Conservation (phyloP, 345 rosid genomes). For the Murraya paniculata region DNA sequence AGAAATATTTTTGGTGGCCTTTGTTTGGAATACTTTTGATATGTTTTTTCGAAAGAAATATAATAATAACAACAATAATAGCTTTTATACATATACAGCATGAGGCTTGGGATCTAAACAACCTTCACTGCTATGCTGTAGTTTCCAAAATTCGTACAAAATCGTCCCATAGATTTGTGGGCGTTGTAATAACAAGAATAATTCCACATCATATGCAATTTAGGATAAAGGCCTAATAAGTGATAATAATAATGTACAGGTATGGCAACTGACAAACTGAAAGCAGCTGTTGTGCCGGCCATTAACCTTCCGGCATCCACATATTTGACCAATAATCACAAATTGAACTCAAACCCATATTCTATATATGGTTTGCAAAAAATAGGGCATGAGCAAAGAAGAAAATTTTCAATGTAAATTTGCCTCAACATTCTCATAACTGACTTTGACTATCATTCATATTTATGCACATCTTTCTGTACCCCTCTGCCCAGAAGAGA, state of each 20-base stretch:
- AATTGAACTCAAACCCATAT: constrained; percentile 8
- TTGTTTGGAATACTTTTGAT: no score
- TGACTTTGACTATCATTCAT: constrained; percentile 23
- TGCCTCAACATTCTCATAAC: constrained; percentile 14
- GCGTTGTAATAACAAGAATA: not conserved
- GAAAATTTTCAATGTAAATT: constrained; percentile 12
- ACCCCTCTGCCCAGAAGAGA: constrained; percentile 1
- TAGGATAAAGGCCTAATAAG: not conserved
- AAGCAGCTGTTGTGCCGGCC: not conserved
- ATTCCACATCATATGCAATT: not conserved
- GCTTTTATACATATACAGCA: no score
- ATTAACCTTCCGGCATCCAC: constrained; percentile 3
- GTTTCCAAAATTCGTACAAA: no score
- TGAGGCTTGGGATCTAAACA: no score
- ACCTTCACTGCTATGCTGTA: no score
- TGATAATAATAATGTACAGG: not conserved
- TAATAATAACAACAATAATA: no score
- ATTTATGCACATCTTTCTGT: constrained; percentile 31
- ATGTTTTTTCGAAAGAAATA: no score
- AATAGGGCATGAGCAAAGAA: constrained; percentile 7
- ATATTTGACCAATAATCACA: constrained; percentile 22
- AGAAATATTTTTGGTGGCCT: no score
- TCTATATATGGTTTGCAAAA: constrained; percentile 8
- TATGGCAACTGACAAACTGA: not conserved
- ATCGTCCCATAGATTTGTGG: no score